phyloP scores from a whole-genome alignment of 441 rosid genomes.

The Populus hybrid region DNA sequence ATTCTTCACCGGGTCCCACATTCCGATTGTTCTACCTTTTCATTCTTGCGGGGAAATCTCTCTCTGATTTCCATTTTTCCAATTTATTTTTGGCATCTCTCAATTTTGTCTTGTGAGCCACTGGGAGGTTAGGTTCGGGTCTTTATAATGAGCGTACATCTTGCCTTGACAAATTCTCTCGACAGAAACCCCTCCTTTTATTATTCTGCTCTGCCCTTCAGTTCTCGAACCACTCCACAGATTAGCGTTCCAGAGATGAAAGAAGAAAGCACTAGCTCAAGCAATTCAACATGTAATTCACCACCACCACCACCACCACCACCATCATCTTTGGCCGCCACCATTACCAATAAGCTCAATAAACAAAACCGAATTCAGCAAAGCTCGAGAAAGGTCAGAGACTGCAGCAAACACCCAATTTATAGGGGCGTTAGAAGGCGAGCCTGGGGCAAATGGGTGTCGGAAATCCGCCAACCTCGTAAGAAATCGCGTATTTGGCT shows the following conservation, averaged over 20 bases:
- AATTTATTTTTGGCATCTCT: neutral
- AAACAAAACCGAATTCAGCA: neutral
- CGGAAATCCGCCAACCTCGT: constrained; percentile 78
- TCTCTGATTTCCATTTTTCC: neutral
- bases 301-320: neutral
- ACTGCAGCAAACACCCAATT: constrained; percentile 34
- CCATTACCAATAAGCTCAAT: neutral
- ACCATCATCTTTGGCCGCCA: neutral
- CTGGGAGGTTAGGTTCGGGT: constrained; percentile 36
- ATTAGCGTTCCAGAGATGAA: neutral
- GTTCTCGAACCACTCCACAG: neutral
- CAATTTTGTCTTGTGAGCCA: neutral
- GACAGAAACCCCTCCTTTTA: constrained; percentile 15
- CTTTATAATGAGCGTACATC: constrained; percentile 34
- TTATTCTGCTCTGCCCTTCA: neutral
- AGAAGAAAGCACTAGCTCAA: constrained; percentile 15
- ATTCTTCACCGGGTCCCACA: constrained; percentile 6
- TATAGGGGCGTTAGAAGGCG: constrained; percentile 80
- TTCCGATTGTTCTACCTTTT: neutral
- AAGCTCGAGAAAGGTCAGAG: neutral
- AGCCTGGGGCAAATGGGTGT: constrained; percentile 91
- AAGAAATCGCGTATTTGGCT: constrained; percentile 83
- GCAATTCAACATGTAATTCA: neutral
- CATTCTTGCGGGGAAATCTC: neutral
- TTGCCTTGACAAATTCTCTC: constrained; percentile 11